A percentile compares a stretch with the other conserved stretches of the same genome.
These are phyloP conservation scores for Gossypium raimondii DNA, from an alignment of 345 rosid species.

Conservation along the genomic window DNA sequence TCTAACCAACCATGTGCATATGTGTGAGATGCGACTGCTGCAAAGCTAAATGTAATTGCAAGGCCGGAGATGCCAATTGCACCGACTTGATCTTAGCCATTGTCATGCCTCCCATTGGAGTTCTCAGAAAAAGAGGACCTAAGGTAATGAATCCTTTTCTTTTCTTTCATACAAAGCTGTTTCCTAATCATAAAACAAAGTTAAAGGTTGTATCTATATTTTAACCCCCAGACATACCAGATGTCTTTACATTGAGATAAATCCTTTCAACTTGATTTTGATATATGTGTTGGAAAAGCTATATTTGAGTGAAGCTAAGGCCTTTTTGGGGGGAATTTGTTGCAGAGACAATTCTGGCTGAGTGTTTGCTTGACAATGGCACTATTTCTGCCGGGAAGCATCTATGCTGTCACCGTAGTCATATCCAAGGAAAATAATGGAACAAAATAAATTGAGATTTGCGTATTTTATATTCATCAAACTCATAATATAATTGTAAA, in stretches of 20 bases:
- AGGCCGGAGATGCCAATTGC: constrained; percentile 1
- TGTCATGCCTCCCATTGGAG: constrained; percentile 2
- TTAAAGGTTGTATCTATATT: no score
- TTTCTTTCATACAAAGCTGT: no score
- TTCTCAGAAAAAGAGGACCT: neutral
- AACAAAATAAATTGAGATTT: neutral
- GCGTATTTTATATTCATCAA: neutral
- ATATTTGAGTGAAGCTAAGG: neutral
- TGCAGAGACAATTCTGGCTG: constrained; percentile 4
- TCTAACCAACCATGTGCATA: neutral
- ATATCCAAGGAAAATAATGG: neutral
- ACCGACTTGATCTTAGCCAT: constrained; percentile 1
- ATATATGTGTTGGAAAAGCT: no score
- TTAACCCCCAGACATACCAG: neutral
- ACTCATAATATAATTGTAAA: neutral
- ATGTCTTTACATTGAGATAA: neutral
- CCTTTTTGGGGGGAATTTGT: no score
- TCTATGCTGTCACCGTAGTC: constrained; percentile 6
- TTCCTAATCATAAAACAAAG: no score
- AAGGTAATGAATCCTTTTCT: neutral
- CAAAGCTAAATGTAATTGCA: neutral
- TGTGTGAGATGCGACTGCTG: neutral
- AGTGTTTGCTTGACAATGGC: constrained; percentile 6
- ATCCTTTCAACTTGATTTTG: no score
- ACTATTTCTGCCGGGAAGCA: neutral